Evolutionary conservation across 768 basidiomycete genomes (phyloP).

Genomic region (Lactifluus volemus): DNA sequence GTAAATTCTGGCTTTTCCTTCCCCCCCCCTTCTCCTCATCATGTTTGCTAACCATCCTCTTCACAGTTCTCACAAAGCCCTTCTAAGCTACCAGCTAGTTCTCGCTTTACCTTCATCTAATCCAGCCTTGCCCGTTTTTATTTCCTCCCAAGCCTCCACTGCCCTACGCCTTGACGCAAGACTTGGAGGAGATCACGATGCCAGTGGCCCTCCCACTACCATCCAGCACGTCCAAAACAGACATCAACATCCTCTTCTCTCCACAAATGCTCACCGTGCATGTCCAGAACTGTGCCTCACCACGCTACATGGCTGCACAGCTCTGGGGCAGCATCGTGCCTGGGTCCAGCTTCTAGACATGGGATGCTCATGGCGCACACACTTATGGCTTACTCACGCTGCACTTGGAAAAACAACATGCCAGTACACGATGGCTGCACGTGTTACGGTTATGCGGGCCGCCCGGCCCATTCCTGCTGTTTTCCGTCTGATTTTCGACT

Average conservation of each 20-base stretch:
- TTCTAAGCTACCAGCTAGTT: neutral
- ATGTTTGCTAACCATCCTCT: neutral
- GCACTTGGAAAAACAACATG: slow-evolving; percentile 80
- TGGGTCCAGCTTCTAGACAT: slow-evolving; percentile 86
- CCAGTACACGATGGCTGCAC: slow-evolving; percentile 81
- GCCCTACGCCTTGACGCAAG: slow-evolving; percentile 93
- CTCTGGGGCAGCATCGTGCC: slow-evolving; percentile 78
- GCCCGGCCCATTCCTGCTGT: too few relatives aligned
- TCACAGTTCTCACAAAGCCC: slow-evolving; percentile 18
- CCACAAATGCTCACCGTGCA: slow-evolving; percentile 56
- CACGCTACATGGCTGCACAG: slow-evolving; percentile 49
- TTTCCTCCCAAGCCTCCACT: slow-evolving; percentile 42
- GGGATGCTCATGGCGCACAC: slow-evolving; percentile 68
- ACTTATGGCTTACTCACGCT: slow-evolving; percentile 66
- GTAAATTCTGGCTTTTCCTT: too few relatives aligned
- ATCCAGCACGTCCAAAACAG: slow-evolving; percentile 48
- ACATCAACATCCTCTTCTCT: slow-evolving; percentile 62
- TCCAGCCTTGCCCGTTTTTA: neutral
- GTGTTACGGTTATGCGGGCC: too few relatives aligned
- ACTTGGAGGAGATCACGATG: slow-evolving; percentile 69
- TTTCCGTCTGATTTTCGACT: too few relatives aligned
- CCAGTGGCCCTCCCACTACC: slow-evolving; percentile 86
- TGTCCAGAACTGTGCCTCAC: slow-evolving; percentile 38
- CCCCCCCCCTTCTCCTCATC: neutral
- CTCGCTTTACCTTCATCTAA: neutral